These are phyloP conservation scores for Aspergillus neoniger DNA, from an alignment of 2,329 filamentous ascomycete genomes.

Conservation along the genomic window DNA sequence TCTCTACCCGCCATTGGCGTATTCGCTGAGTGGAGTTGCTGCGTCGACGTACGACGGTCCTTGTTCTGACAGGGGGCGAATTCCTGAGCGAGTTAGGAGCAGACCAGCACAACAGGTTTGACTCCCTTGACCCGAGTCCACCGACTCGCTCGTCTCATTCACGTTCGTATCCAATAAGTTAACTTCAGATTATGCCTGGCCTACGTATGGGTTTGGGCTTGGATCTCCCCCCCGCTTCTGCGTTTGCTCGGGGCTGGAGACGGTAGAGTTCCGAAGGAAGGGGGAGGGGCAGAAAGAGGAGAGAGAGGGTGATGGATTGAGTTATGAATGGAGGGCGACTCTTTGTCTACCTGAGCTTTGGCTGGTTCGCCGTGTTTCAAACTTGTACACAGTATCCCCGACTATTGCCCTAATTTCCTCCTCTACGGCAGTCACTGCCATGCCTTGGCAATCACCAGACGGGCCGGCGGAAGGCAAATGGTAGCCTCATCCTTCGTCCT, in stretches of 20 bases:
- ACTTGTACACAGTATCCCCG: constrained; percentile 1
- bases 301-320: neutral
- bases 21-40: constrained; percentile 24
- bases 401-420: constrained; percentile 16
- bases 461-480: constrained; percentile 21
- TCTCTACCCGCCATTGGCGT: constrained; percentile 23
- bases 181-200: constrained; percentile 21
- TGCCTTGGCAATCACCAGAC: constrained; percentile 25
- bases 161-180: constrained; percentile 28
- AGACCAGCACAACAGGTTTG: constrained; percentile 23
- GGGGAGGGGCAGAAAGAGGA: neutral
- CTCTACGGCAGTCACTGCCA: constrained; percentile 18
- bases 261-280: neutral
- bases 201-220: constrained; percentile 20
- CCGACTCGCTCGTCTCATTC: constrained; percentile 18
- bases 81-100: constrained; percentile 23
- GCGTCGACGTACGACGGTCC: constrained; percentile 26
- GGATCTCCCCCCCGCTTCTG: constrained; percentile 17
- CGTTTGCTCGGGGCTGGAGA: constrained; percentile 15
- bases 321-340: neutral
- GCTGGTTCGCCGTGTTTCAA: constrained; percentile 9
- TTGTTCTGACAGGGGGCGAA: constrained; percentile 24
- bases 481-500: constrained; percentile 17
- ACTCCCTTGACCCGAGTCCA: constrained; percentile 25
- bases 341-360: constrained; percentile 5